These are phyloP conservation scores for Rubia tinctorum DNA, from an alignment of 305 asterid species.

Conservation along the genomic window DNA sequence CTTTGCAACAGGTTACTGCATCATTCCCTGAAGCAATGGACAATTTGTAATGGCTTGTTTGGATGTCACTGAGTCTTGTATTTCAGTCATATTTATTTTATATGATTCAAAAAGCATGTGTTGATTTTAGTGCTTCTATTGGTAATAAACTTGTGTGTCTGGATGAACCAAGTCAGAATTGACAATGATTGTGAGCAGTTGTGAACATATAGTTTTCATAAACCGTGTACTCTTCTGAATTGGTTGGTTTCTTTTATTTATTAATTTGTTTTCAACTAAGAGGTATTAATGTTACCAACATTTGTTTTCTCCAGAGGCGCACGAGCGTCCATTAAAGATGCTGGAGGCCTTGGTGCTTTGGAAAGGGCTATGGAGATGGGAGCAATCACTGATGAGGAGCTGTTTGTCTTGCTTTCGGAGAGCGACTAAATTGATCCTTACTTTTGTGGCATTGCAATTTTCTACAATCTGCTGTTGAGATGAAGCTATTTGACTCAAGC, in stretches of 20 bases:
- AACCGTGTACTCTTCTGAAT: neutral
- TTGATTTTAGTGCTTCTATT: neutral
- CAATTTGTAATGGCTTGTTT: neutral
- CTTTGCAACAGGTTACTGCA: no score
- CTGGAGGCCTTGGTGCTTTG: conserved; percentile 64
- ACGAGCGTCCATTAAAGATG: conserved; percentile 72
- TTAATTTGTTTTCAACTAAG: neutral
- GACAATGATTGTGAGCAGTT: neutral
- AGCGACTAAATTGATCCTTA: conserved; percentile 45
- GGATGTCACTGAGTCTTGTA: no score
- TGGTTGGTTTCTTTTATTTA: neutral
- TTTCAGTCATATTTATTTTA: neutral
- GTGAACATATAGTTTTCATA: neutral
- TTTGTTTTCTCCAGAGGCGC: conserved; percentile 65
- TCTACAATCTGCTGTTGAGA: neutral
- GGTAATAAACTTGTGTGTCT: neutral
- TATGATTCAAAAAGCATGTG: neutral
- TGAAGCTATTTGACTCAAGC: neutral
- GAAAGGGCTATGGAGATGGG: conserved; percentile 99
- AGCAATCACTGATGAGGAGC: conserved; percentile 89
- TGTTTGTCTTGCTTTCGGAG: conserved; percentile 78
- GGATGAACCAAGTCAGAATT: neutral
- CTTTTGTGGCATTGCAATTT: neutral
- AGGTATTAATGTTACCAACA: neutral
- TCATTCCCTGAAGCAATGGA: no score